A percentile compares a stretch with the other conserved stretches of the same genome.
phyloP scores from a whole-genome alignment of 176 grass and related monocot genomes.

The Carex kokanica region DNA sequence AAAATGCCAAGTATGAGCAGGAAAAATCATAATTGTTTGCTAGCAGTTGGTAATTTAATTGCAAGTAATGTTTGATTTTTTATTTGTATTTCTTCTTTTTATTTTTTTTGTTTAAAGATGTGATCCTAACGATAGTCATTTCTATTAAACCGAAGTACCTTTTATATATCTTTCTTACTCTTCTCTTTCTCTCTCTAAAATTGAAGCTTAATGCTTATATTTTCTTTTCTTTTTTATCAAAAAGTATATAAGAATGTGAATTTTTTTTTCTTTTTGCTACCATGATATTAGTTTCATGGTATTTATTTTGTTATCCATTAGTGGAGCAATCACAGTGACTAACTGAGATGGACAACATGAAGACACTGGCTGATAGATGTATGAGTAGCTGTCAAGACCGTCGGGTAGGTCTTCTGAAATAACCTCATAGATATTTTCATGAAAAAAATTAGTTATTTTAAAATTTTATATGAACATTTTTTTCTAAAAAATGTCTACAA shows the following conservation, averaged over 20 bases:
- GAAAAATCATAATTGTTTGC: not conserved
- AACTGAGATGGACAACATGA: no score
- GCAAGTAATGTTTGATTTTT: not conserved
- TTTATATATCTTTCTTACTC: not conserved
- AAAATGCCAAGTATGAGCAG: not conserved
- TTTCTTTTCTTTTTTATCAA: no score
- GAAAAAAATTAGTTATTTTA: no score
- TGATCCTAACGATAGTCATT: not conserved
- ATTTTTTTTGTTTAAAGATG: not conserved
- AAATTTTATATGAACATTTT: no score
- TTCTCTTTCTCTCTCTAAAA: not conserved
- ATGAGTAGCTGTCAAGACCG: no score
- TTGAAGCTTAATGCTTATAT: not conserved
- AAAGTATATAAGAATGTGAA: no score
- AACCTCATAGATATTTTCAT: no score
- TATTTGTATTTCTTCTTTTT: not conserved
- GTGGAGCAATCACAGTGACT: no score
- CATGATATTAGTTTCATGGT: not conserved
- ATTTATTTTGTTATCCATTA: not conserved
- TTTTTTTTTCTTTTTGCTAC: not conserved
- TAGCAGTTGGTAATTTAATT: not conserved
- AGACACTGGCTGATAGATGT: no score
- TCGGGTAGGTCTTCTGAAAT: no score
- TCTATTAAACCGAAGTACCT: no score
- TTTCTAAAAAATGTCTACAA: no score